phyloP scores from a whole-genome alignment of 2,329 filamentous ascomycete genomes.

The Phaeosphaeriaceae sp. region DNA sequence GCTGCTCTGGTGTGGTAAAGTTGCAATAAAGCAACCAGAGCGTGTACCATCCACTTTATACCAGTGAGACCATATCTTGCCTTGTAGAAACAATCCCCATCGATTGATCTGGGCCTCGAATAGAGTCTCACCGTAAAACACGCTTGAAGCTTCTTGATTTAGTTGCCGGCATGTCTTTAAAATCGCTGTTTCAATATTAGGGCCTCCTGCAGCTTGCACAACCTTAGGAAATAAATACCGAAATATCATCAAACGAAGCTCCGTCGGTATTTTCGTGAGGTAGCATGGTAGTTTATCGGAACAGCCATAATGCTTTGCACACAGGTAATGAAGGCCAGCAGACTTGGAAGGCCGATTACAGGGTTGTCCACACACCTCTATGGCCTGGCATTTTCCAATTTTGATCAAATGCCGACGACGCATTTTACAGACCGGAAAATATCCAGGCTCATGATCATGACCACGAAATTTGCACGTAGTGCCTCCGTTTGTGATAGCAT shows the following conservation, averaged over 20 bases:
- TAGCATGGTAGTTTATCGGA: constrained; percentile 19
- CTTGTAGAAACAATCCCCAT: not conserved
- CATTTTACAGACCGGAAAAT: constrained; percentile 9
- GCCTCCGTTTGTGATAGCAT: constrained; percentile 1
- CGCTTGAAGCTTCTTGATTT: constrained; percentile 11
- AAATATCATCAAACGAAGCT: constrained; percentile 25
- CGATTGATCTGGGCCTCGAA: constrained; percentile 7
- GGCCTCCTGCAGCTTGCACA: not conserved
- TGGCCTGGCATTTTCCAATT: constrained; percentile 20
- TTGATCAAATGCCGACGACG: not conserved
- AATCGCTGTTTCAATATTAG: constrained; percentile 1
- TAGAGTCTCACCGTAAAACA: constrained; percentile 16
- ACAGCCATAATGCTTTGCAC: constrained; percentile 12
- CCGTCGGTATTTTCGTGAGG: constrained; percentile 18
- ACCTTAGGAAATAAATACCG: constrained; percentile 18
- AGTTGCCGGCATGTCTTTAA: constrained; percentile 20
- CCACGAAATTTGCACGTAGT: constrained; percentile 9
- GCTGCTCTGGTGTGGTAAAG: constrained; percentile 1
- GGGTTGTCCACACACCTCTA: constrained; percentile 16
- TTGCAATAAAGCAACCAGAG: too few relatives aligned
- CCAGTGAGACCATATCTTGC: constrained; percentile 1
- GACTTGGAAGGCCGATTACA: constrained; percentile 14
- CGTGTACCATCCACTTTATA: too few relatives aligned
- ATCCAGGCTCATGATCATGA: constrained; percentile 1
- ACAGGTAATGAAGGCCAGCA: constrained; percentile 17